These are phyloP conservation scores for Helicostylum pulchrum DNA, from an alignment of 192 early-diverging fungal species.

Conservation along the genomic window DNA sequence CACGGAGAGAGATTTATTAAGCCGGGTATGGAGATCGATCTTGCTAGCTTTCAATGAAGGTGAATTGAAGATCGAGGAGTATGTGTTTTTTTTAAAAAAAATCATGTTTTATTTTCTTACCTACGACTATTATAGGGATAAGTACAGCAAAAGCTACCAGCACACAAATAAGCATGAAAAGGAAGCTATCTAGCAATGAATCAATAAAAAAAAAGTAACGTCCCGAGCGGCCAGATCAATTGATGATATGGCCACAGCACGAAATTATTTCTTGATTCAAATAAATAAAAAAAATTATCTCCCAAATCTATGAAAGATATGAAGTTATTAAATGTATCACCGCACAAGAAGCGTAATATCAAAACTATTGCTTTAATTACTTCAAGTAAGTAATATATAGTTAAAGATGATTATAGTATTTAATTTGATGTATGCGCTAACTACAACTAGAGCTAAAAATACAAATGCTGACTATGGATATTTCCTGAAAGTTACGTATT, in stretches of 20 bases:
- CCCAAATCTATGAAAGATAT: constrained; percentile 1
- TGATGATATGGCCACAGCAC: not conserved
- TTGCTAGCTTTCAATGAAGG: constrained; percentile 1
- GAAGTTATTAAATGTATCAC: not conserved
- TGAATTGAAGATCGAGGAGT: not conserved
- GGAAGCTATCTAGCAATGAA: not conserved
- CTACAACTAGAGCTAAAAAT: not conserved
- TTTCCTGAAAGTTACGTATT: not conserved
- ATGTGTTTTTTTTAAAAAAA: not conserved
- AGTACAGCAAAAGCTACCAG: not conserved
- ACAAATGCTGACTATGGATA: not conserved
- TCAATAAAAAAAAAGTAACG: not conserved
- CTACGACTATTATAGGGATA: not conserved
- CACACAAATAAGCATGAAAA: not conserved
- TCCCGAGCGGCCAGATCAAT: not conserved
- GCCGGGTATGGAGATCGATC: too few relatives aligned
- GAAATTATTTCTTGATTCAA: not conserved
- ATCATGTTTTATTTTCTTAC: not conserved
- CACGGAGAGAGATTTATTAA: too few relatives aligned
- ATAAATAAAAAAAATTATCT: not conserved
- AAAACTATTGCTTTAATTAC: not conserved
- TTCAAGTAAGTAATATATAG: not conserved
- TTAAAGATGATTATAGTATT: not conserved
- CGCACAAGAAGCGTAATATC: not conserved
- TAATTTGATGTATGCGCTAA: not conserved